Base-by-base conservation (phyloP, 2,329 filamentous ascomycete species). In the Hymenoscyphus albidus region DNA sequence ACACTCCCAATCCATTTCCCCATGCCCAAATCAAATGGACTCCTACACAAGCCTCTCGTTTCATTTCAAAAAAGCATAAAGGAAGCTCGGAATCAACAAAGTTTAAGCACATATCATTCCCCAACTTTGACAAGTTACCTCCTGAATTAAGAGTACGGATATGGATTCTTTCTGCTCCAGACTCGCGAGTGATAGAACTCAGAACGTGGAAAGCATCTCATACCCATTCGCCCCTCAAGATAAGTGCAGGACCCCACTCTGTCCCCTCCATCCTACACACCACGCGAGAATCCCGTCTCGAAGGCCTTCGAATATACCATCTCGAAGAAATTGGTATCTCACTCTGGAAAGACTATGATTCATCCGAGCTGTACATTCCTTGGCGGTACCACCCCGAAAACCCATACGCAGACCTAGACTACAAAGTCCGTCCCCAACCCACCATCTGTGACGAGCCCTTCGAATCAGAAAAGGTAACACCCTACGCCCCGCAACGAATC, bases 141-240 rank as follows among this genome's bases (percentile, higher is more conserved):
- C 61, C 67, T 39, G 70, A 73, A 51, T 64, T 73, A 3, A 64
- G 70, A 5, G 61, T 73, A 5, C 63, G 65, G 51, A 68, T 73
- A 31, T 73, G 71, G 71, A 54, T 58, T 7, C 66, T 70, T 16
- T 64, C 68, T 10, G 38, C 56, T 0, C 63, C 62, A 3, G 18
- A 57, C 13, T 40, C 59, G 6, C 65, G 68, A 51, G 63, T 71
- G 1, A 65, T 71, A 18, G 70, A 71, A 44, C 48, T 71, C n/a
- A 63, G 70, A 35, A 70, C 70, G n/a, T 71, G 68, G 68, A 39
- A 64, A 58, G 10, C 51, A 18, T 1, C 31, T 16, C 6, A 63
- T 51, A 16, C 42, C n/a, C 63, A 62, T 18, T 58, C 58, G 3
- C 69, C 69, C 4, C 66, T 70, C 39, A 69, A 69, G 62, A 67